These are phyloP conservation scores for Xylaria sp. DNA, from an alignment of 2,329 filamentous ascomycete genomes.

Conservation along the genomic window DNA sequence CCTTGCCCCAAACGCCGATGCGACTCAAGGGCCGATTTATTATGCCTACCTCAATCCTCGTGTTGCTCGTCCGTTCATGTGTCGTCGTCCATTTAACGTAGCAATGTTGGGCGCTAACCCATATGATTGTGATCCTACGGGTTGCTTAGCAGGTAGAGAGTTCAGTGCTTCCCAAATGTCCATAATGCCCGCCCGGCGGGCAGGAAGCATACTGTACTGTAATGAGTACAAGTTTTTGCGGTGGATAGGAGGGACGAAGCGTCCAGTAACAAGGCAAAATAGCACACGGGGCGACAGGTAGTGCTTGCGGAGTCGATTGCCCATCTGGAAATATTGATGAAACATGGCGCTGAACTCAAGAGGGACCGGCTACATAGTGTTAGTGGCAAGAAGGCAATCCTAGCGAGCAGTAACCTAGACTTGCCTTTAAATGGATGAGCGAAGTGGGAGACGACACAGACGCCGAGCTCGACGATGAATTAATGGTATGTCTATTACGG, in stretches of 20 bases:
- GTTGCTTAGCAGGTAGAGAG: conserved; percentile 58
- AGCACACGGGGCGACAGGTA: conserved; percentile 92
- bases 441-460: conserved; percentile 70
- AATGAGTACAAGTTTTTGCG: conserved; percentile 94
- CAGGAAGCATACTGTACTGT: conserved; percentile 97
- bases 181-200: conserved; percentile 78
- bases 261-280: conserved; percentile 86
- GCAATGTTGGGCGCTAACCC: conserved; percentile 32
- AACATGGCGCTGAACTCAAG: conserved; percentile 95
- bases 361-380: conserved; percentile 76
- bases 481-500: conserved; percentile 60
- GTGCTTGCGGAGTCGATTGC: conserved; percentile 90
- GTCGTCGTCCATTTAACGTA: conserved; percentile 43
- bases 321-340: conserved; percentile 95
- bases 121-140: conserved; percentile 49
- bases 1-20: conserved; percentile 28
- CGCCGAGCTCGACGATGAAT: conserved; percentile 45
- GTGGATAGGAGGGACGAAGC: conserved; percentile 94
- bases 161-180: conserved; percentile 86
- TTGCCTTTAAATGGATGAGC: conserved; percentile 86
- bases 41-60: conserved; percentile 34
- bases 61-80: conserved; percentile 45
- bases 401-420: conserved; percentile 31
- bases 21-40: conserved; percentile 3
- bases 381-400: not conserved